Evolutionary conservation across 768 basidiomycete species (phyloP), one percentile per base, ranked within the genome.

Genomic region (Hygrophorus russula): DNA sequence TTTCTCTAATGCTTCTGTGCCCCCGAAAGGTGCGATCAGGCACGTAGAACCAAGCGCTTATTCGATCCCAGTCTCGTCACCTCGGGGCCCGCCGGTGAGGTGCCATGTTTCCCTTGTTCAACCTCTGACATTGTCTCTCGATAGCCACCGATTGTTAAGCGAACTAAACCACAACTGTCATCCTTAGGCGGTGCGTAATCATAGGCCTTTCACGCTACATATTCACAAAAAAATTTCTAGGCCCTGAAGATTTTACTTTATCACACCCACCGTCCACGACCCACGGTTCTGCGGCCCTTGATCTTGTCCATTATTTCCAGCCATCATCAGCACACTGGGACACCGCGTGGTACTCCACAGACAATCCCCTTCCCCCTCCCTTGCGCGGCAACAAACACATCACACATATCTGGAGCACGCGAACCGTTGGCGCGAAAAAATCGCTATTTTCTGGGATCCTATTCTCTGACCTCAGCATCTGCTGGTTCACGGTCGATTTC

Each of bases 401-500:
- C 31, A 44, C 51, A 18, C 59, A 52, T 38, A 45, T 55, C 10
- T 58, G 53, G 36, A 51, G 61, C 17, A 63, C 60, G 53, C 45
- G 53, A 48, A 55, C 53, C 5, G 47, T 49, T 6, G 64, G 63
- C 8, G 46, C 46, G 2, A 55, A 49, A 20, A 58, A 61, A 49
- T 65, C 62, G 0, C 48, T 62, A 14, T 53, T 51, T 36, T 60
- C 62, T 33, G 67, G 67, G 6, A 58, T 66, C 6, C 50, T 73
- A 36, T 74, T 73, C 57, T 57, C 63, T 5, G 74, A 76, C 48
- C 63, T 74, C 42, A 71, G 69, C 53, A 51, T 71, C 14, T 69
- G 66, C 56, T 74, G 69, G 69, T 70, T 64, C 50, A 56, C 56
- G 35, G 65, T 74, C 36, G 53, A 60, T 5, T 74, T 59, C 56